Evolutionary conservation across 768 basidiomycete species (phyloP).

Genomic region (Pisolithus marmoratus): DNA sequence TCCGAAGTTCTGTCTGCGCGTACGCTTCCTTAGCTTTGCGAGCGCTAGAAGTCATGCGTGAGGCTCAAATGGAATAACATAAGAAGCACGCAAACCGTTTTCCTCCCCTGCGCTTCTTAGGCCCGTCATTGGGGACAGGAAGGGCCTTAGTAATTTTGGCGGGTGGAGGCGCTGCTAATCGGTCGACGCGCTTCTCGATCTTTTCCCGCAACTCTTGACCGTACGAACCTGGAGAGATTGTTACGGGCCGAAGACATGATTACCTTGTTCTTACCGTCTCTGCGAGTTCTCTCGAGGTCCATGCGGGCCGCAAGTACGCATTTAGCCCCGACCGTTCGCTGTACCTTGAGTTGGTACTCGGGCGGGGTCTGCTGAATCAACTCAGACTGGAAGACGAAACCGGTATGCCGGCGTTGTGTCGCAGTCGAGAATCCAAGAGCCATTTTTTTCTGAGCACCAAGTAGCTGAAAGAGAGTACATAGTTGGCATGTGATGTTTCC

Average conservation of each 20-base stretch:
- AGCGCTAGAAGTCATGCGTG: constrained; percentile 46
- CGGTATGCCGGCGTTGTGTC: constrained; percentile 87
- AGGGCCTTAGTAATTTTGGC: constrained; percentile 90
- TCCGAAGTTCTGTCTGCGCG: constrained; percentile 93
- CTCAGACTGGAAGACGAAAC: constrained; percentile 94
- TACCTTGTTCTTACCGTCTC: constrained; percentile 58
- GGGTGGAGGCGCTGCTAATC: constrained; percentile 90
- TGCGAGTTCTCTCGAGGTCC: constrained; percentile 80
- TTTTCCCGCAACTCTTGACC: constrained; percentile 78
- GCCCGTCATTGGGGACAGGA: constrained; percentile 91
- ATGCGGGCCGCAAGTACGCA: constrained; percentile 85
- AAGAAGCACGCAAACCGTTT: constrained; percentile 59
- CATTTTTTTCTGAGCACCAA: constrained; percentile 92
- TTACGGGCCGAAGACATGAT: not conserved
- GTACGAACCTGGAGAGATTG: constrained; percentile 51
- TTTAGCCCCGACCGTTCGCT: constrained; percentile 92
- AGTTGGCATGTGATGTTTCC: not conserved
- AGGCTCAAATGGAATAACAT: not conserved
- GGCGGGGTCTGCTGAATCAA: constrained; percentile 78
- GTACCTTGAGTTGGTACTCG: constrained; percentile 88
- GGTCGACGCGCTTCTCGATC: constrained; percentile 89
- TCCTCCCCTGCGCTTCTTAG: constrained; percentile 92
- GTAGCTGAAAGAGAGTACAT: constrained; percentile 48
- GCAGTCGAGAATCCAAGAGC: constrained; percentile 86
- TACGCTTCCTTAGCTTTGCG: constrained; percentile 98